Percentiles rank a stretch among this genome's conserved stretches.
phyloP scores from a whole-genome alignment of 73 alveolate genomes.

The Paramecium bursaria region DNA sequence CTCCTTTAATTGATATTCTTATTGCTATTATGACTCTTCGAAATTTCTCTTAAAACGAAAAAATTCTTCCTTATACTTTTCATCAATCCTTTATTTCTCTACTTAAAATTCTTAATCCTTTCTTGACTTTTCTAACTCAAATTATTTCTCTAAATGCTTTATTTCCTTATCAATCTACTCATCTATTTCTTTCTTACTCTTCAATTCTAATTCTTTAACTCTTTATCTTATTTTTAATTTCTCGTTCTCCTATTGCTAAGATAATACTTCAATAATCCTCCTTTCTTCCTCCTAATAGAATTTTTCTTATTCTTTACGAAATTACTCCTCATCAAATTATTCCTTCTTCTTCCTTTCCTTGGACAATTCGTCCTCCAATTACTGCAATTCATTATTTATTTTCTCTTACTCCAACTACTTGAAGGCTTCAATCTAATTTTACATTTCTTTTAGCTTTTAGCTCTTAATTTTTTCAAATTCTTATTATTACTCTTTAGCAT shows the following conservation, averaged over 20 bases:
- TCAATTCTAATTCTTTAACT: slow-evolving; percentile 42
- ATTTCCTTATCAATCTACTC: slow-evolving; percentile 50
- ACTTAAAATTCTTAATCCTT: slow-evolving; percentile 46
- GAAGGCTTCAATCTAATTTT: slow-evolving; percentile 33
- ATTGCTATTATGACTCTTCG: slow-evolving; percentile 34
- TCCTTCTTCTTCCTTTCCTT: slow-evolving; percentile 39
- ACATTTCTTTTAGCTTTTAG: background rate
- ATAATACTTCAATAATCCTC: slow-evolving; percentile 16
- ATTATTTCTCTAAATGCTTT: slow-evolving; percentile 14
- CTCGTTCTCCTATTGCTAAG: slow-evolving; percentile 15
- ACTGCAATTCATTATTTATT: slow-evolving; percentile 4
- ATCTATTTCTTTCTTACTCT: slow-evolving; percentile 39
- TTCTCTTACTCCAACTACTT: slow-evolving; percentile 41
- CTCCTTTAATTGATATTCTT: slow-evolving; percentile 15
- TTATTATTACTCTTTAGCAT: slow-evolving; percentile 23
- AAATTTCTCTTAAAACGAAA: slow-evolving; percentile 26
- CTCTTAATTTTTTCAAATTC: slow-evolving; percentile 40
- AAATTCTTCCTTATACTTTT: slow-evolving; percentile 43
- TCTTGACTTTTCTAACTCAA: slow-evolving; percentile 35
- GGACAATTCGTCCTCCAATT: slow-evolving; percentile 28
- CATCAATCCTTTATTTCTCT: slow-evolving; percentile 35
- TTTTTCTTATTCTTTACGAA: slow-evolving; percentile 4
- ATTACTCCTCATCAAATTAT: background rate
- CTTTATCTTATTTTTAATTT: slow-evolving; percentile 35
- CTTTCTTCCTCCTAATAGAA: slow-evolving; percentile 46